Percentiles rank a stretch among this genome's conserved stretches.
phyloP scores from a whole-genome alignment of 1,139 yeast genomes.

The Suhomyces guaymorum region DNA sequence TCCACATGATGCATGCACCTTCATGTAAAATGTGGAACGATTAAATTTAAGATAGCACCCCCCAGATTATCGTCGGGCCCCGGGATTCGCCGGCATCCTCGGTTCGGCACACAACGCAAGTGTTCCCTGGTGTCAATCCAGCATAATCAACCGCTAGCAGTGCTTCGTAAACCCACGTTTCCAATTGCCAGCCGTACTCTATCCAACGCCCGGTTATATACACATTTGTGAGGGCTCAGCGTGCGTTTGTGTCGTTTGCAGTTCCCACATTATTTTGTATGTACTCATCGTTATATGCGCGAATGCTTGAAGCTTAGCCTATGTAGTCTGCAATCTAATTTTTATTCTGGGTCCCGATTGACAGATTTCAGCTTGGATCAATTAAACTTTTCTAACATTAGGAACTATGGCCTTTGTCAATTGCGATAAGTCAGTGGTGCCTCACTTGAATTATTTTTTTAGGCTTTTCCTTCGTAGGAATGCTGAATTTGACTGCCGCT shows the following conservation, averaged over 20 bases:
- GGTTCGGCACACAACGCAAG: too few relatives aligned
- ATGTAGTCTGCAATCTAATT: constrained; percentile 1
- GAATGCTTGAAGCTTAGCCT: background rate
- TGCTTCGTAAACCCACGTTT: background rate
- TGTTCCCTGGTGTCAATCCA: background rate
- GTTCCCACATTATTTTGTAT: constrained; percentile 8
- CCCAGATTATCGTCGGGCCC: too few relatives aligned
- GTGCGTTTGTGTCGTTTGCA: too few relatives aligned
- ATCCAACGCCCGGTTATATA: constrained; percentile 2
- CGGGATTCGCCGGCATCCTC: too few relatives aligned
- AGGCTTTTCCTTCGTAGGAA: too few relatives aligned
- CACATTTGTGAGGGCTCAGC: constrained; percentile 1
- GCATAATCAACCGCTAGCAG: background rate
- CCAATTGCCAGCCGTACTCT: constrained; percentile 1
- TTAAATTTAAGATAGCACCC: too few relatives aligned
- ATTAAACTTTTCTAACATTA: constrained; percentile 1
- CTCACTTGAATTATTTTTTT: too few relatives aligned
- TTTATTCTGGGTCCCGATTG: constrained; percentile 7
- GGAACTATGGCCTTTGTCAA: too few relatives aligned
- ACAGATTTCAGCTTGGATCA: constrained; percentile 10
- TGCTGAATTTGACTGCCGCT: too few relatives aligned
- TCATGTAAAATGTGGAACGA: too few relatives aligned
- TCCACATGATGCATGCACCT: too few relatives aligned
- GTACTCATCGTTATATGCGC: constrained; percentile 3
- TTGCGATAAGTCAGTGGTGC: constrained; percentile 1